phyloP scores from a whole-genome alignment of 1,284 basidiomycete species.

The Ganoderma resinaceum region DNA sequence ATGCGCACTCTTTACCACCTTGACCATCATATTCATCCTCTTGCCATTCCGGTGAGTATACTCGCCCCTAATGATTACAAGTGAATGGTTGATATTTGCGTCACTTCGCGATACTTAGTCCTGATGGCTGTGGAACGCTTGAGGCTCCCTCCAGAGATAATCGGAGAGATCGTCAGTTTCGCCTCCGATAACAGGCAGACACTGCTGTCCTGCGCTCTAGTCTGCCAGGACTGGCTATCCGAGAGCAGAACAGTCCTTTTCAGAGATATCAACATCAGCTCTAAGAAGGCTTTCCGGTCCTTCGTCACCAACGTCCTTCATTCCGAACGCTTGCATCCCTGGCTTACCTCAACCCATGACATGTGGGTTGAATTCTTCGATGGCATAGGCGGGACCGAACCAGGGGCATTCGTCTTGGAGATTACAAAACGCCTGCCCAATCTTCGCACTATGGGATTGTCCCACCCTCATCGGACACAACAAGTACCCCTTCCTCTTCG shows the following conservation, averaged over 20 bases:
- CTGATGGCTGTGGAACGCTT: too few relatives aligned
- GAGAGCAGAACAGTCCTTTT: background rate
- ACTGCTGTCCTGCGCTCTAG: background rate
- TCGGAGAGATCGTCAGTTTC: background rate
- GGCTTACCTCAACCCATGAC: background rate
- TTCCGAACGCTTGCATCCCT: background rate
- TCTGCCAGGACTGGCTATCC: background rate
- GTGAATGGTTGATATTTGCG: too few relatives aligned
- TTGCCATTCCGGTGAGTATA: too few relatives aligned
- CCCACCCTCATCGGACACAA: too few relatives aligned
- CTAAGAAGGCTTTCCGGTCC: background rate
- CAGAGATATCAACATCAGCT: background rate
- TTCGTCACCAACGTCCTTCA: background rate
- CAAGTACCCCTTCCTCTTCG: too few relatives aligned
- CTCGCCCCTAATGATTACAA: too few relatives aligned
- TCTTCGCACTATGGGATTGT: background rate
- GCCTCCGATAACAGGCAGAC: background rate
- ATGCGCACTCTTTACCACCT: too few relatives aligned
- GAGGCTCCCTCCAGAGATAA: background rate
- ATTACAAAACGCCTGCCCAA: too few relatives aligned
- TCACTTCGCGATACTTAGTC: too few relatives aligned
- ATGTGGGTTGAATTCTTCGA: background rate
- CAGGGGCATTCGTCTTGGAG: too few relatives aligned
- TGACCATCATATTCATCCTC: too few relatives aligned
- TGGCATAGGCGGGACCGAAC: background rate